Conservation (phyloP, 805 yeast species). For the Metschnikowia gruessii region DNA sequence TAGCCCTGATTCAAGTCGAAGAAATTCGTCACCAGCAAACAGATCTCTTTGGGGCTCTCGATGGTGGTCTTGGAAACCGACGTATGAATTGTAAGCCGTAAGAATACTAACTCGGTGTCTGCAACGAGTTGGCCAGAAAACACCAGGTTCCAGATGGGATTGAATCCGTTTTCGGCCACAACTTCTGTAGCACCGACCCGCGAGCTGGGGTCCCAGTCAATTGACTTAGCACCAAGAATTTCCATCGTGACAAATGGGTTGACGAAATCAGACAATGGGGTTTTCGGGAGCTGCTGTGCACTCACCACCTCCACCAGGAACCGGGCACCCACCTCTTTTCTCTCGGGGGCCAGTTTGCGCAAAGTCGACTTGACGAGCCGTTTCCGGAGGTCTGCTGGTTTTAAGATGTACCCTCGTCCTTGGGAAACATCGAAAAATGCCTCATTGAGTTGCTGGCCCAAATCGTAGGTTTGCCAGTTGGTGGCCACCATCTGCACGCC, state of each 20-base stretch:
- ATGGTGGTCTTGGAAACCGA: constrained; percentile 17
- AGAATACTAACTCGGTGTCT: constrained; percentile 49
- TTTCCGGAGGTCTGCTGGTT: constrained; percentile 53
- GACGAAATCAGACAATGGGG: constrained; percentile 45
- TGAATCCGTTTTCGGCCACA: constrained; percentile 73
- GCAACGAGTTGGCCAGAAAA: constrained; percentile 42
- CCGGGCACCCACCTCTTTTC: constrained; percentile 8
- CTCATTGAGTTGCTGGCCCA: constrained; percentile 84
- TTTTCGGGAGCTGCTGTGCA: constrained; percentile 78
- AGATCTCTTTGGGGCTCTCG: constrained; percentile 40
- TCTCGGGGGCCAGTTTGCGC: constrained; percentile 10
- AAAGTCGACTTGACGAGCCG: constrained; percentile 28
- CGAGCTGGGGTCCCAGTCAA: constrained; percentile 24
- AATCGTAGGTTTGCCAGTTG: constrained; percentile 91
- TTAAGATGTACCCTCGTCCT: constrained; percentile 72
- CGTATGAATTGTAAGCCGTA: constrained; percentile 51
- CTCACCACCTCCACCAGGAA: constrained; percentile 53
- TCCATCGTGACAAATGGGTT: constrained; percentile 67
- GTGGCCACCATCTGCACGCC: constrained; percentile 97
- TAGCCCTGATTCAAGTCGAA: constrained; percentile 72
- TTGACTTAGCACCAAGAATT: constrained; percentile 44
- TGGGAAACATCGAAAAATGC: constrained; percentile 67
- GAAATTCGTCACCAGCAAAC: constrained; percentile 59
- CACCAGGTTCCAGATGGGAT: constrained; percentile 74
- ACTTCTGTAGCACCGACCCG: constrained; percentile 15